A percentile compares a stretch with the other conserved stretches of the same genome.
These are phyloP conservation scores for Salicornia ramosissima DNA, from an alignment of 148 eudicot genomes.

Conservation along the genomic window DNA sequence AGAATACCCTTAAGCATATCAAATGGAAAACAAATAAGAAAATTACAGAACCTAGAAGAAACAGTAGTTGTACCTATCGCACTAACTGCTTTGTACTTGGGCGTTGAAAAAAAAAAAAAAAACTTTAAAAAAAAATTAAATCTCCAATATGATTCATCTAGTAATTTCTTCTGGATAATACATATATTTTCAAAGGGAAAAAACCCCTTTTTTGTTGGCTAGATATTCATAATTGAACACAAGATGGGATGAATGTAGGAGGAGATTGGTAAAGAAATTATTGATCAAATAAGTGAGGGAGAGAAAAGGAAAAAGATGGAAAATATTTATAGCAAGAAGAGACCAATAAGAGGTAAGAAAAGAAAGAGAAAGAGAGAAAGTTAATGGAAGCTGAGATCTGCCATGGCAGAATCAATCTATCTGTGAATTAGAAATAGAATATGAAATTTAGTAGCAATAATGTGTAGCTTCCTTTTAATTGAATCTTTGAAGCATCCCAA, in stretches of 20 bases:
- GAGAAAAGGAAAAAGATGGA: background rate
- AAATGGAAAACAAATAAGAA: slow-evolving; percentile 1
- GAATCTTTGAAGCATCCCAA: slow-evolving; percentile 35
- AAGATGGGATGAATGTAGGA: background rate
- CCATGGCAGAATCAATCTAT: slow-evolving; percentile 29
- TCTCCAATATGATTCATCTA: slow-evolving; percentile 3
- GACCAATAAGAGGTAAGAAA: background rate
- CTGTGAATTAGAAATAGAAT: slow-evolving; percentile 6
- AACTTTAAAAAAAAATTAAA: background rate
- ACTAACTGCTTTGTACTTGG: slow-evolving; percentile 31
- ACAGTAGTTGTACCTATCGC: slow-evolving; percentile 42
- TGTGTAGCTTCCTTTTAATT: slow-evolving; percentile 11
- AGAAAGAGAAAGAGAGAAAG: slow-evolving; percentile 10
- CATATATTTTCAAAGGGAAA: background rate
- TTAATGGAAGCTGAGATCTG: slow-evolving; percentile 36
- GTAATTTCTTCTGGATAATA: slow-evolving; percentile 14
- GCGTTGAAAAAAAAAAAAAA: slow-evolving; percentile 14
- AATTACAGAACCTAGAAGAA: slow-evolving; percentile 21
- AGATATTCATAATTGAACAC: slow-evolving; percentile 3
- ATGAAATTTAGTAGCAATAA: too few species aligned
- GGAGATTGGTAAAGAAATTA: slow-evolving; percentile 1
- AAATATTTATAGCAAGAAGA: slow-evolving; percentile 8
- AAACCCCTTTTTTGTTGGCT: background rate
- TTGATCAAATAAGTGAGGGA: background rate
- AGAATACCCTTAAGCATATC: background rate